Evolutionary conservation across 2,329 filamentous ascomycete genomes (phyloP).

Genomic region (Xylariaceae sp.): DNA sequence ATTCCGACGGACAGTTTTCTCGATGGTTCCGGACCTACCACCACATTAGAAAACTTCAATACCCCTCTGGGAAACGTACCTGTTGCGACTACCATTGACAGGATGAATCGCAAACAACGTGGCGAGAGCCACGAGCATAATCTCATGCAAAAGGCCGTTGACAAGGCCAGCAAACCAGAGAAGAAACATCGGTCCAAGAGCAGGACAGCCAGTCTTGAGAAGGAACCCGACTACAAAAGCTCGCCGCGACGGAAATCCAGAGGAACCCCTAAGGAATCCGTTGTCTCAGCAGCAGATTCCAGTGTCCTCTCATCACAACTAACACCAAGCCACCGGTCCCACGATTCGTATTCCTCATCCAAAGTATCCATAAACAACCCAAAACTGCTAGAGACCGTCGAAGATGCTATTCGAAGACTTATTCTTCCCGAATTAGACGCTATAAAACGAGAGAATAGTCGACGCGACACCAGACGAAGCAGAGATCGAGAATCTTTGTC

Average conservation of each 20-base stretch:
- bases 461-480: constrained; percentile 56
- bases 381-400: constrained; percentile 83
- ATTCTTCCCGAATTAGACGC: constrained; percentile 91
- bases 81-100: constrained; percentile 41
- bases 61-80: constrained; percentile 39
- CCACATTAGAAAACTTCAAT: constrained; percentile 19
- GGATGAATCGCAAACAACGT: constrained; percentile 45
- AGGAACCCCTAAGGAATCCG: constrained; percentile 51
- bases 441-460: constrained; percentile 85
- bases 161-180: constrained; percentile 45
- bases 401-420: constrained; percentile 85
- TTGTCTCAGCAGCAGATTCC: constrained; percentile 52
- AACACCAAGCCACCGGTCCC: constrained; percentile 53
- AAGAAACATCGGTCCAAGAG: constrained; percentile 50
- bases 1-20: constrained; percentile 62
- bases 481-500: constrained; percentile 59
- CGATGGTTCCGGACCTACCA: constrained; percentile 48
- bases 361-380: constrained; percentile 86
- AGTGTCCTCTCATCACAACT: constrained; percentile 54
- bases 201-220: constrained; percentile 50
- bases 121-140: constrained; percentile 41
- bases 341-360: constrained; percentile 55
- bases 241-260: constrained; percentile 51
- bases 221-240: constrained; percentile 44
- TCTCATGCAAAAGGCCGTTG: constrained; percentile 34